Conservation (phyloP, 768 basidiomycete genomes). For the Kockovaella imperatae region DNA sequence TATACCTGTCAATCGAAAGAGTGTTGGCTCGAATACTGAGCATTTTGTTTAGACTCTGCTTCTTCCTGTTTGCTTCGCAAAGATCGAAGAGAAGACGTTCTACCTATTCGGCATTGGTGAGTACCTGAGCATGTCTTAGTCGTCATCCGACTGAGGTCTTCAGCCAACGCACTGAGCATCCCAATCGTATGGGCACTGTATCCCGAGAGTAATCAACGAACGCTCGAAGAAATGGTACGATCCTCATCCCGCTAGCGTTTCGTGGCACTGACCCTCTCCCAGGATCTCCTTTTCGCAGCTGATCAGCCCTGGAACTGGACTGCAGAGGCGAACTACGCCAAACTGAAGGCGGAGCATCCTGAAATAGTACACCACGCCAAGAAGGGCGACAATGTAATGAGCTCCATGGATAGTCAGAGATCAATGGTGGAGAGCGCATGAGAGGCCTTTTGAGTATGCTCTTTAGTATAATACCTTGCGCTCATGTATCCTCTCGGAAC, state of each 20-base stretch:
- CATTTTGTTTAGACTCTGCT: constrained; percentile 4
- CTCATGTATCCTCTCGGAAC: too few species aligned
- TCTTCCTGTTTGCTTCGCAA: constrained; percentile 6
- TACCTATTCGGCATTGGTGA: constrained; percentile 24
- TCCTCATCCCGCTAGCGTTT: too few species aligned
- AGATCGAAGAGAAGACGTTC: constrained; percentile 22
- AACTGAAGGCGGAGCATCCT: constrained; percentile 5
- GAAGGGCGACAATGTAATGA: neutral
- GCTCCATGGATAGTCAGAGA: neutral
- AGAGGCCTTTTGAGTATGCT: too few species aligned
- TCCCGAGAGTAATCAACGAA: constrained; percentile 14
- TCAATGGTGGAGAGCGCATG: neutral
- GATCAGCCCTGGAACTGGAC: constrained; percentile 9
- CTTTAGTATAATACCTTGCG: too few species aligned
- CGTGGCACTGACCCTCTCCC: too few species aligned
- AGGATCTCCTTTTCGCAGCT: constrained; percentile 20
- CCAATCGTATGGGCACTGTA: constrained; percentile 14
- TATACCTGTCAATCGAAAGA: too few species aligned
- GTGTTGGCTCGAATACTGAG: too few species aligned
- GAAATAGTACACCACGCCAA: neutral
- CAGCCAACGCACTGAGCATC: constrained; percentile 17
- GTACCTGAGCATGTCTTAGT: too few species aligned
- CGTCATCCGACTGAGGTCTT: too few species aligned
- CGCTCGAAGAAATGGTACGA: constrained; percentile 23
- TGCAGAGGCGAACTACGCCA: constrained; percentile 4